These are phyloP conservation scores for Babesia ovata DNA, from an alignment of 169 alveolate species.

Conservation along the genomic window DNA sequence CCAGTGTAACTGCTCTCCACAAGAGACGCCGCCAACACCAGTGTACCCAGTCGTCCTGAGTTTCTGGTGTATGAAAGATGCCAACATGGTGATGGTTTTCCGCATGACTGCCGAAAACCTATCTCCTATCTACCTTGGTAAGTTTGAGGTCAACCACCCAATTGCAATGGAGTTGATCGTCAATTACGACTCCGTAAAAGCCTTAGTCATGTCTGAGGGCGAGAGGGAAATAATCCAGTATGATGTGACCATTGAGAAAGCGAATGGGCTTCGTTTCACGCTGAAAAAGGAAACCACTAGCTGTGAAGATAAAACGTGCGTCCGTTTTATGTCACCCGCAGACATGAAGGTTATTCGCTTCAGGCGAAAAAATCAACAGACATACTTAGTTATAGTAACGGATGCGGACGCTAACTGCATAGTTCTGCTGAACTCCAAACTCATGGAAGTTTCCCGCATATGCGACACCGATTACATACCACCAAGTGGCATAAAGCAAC, in stretches of 20 bases:
- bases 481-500: conserved; percentile 43
- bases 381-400: conserved; percentile 36
- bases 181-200: conserved; percentile 15
- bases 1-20: neutral
- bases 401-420: conserved; percentile 54
- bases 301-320: conserved; percentile 20
- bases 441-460: conserved; percentile 20
- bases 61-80: conserved; percentile 56
- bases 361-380: conserved; percentile 15
- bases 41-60: conserved; percentile 53
- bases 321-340: conserved; percentile 27
- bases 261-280: conserved; percentile 1
- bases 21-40: neutral
- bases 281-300: neutral
- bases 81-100: conserved; percentile 31
- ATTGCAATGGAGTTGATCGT: conserved; percentile 39
- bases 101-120: conserved; percentile 33
- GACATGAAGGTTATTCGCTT: conserved; percentile 63
- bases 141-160: conserved; percentile 36
- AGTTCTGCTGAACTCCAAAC: conserved; percentile 23
- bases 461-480: conserved; percentile 12
- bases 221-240: conserved; percentile 26
- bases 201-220: conserved; percentile 60
- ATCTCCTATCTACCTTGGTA: conserved; percentile 51
- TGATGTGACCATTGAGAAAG: neutral